Base-by-base conservation (phyloP, 768 basidiomycete species). In the Boletus eberwhitei region DNA sequence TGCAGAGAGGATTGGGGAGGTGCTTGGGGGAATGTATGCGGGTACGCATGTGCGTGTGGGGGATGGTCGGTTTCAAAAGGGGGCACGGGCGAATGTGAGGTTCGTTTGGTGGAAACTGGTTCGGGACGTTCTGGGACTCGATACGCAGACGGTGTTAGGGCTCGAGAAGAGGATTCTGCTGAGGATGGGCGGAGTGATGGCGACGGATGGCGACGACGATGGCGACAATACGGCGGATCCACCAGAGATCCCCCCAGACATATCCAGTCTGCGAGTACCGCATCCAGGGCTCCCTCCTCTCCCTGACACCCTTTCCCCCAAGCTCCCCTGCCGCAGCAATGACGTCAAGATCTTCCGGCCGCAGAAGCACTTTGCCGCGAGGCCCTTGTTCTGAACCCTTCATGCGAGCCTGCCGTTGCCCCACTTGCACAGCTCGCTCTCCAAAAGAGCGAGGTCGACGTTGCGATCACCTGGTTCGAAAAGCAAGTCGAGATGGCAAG, bases 391-490 rank as follows among this genome's bases (percentile, higher is more conserved):
- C 82, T 94, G 52, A 97, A 99, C 71, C 78, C 90, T 12, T 93
- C 94, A 60, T 98, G 96, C 72, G 97, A 99, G 68, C 92, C 96
- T 12, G 97, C 96, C 0, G 87, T 98, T 5, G 93, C 93, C 17
- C 97, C 95, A 1, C 83, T 98, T 29, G 96, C 95, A 4, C 97
- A 99, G 71, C 79, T 99, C 21, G 84, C 82, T 55, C 71, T 98
- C 58, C 96, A 98, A 72, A 93, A 95, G 73, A 85, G 87, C 66
- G 89, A 90, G 74, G 85, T 97, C 55, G 84, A 88, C 38, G 79
- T 85, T 55, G 97, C 96, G 2, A 83, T 93, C 55, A 80, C 84
- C 64, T 85, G 93, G 84, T 97, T 99, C 63, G 81, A 84, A 68
- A 80, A 82, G 67, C 90, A 93, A 69, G 83, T 85, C 0, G 83